Base-by-base conservation (phyloP, 2,329 filamentous ascomycete species). In the Fusarium sp. region DNA sequence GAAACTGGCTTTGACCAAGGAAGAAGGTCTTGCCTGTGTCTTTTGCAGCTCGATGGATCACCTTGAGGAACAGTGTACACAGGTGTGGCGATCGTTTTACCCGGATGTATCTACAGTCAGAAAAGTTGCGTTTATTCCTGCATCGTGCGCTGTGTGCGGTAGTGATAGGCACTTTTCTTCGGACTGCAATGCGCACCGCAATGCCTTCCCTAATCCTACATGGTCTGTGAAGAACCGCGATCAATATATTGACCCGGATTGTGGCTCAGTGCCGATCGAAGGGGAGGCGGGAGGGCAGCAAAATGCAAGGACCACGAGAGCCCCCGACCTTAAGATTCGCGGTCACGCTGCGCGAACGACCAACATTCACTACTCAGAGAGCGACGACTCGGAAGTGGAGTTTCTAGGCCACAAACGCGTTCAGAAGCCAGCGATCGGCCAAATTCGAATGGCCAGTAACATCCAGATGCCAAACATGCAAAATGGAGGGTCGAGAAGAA, bases 21-120 rank as follows among this genome's bases (percentile, higher is more conserved):
- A 85, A 21, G 89, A 91, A 62, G 85, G 85, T 28, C 82, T 87
- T 52, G 85, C 86, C 6, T 94, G 92, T 78, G 88, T 88, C 16
- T 83, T 90, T 38, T 94, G 92, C 80, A 82, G 82, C 43, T 86
- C 86, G 11, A 72, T 77, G 6, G 83, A 86, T 13, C 92, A 94
- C 75, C 74, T 86, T 13, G 92, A 94, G 77, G 78, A 83, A 18
- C 81, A 86, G 5, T 94, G 92, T 79, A 86, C 88, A 60, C 83
- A 86, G 53, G 82, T 91, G 30, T 94, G 90, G 90, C 85, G 87
- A 64, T 89, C 85, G 23, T 91, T 87, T 77, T 79, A 82, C 18
- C 84, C 84, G 5, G 79, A 82, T 19, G 75, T 81, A 15, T 77
- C 81, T 21, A 80, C 80, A 19, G 81, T 85, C 54, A 83, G 82